phyloP scores from a whole-genome alignment of 441 rosid genomes.

The Erysimum cheiri region DNA sequence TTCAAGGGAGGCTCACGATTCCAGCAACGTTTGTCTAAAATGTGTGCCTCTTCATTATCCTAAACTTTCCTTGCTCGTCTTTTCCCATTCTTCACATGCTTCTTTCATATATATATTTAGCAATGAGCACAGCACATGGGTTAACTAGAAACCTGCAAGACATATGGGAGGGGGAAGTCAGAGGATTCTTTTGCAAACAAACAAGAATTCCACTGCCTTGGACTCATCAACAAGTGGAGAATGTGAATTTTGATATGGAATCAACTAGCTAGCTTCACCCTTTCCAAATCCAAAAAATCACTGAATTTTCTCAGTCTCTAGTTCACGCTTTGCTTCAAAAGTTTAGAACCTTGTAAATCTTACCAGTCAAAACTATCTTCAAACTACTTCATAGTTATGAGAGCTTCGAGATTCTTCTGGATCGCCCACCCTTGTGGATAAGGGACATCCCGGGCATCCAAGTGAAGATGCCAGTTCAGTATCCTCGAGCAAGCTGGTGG shows the following conservation, averaged over 20 bases:
- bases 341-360: slow-evolving; percentile 24
- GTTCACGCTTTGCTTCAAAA: background rate
- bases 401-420: slow-evolving; percentile 67
- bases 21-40: slow-evolving; percentile 15
- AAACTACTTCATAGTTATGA: slow-evolving; percentile 53
- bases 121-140: slow-evolving; percentile 19
- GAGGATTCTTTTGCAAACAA: background rate
- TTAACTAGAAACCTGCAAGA: slow-evolving; percentile 5
- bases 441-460: slow-evolving; percentile 56
- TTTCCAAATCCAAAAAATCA: slow-evolving; percentile 2
- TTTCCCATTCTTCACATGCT: slow-evolving; percentile 11
- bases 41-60: slow-evolving; percentile 23
- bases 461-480: slow-evolving; percentile 96
- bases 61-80: slow-evolving; percentile 17
- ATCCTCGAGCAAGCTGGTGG: slow-evolving; percentile 76
- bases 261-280: slow-evolving; percentile 15
- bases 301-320: background rate
- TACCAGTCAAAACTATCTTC: slow-evolving; percentile 40
- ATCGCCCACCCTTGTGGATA: slow-evolving; percentile 86
- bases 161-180: background rate
- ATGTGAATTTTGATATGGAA: background rate
- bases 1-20: slow-evolving; percentile 16
- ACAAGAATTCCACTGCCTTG: background rate
- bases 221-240: background rate
- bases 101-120: slow-evolving; percentile 14